These are phyloP conservation scores for Trichophyton schoenleinii DNA, from an alignment of 2,329 filamentous ascomycete species.

Conservation along the genomic window DNA sequence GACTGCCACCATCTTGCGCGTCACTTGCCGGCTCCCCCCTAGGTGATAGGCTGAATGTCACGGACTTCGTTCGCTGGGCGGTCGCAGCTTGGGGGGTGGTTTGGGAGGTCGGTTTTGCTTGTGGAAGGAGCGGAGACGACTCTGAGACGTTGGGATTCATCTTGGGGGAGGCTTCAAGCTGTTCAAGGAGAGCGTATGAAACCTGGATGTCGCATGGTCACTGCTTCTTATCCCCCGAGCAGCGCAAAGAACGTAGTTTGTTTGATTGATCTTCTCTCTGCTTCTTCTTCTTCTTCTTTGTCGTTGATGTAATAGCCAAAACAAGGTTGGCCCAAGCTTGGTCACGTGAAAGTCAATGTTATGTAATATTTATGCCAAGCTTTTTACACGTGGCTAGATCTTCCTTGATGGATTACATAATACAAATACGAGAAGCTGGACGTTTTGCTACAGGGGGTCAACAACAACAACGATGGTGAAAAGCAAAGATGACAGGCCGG, in stretches of 20 bases:
- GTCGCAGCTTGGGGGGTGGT: slow-evolving; percentile 29
- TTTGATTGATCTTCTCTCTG: neutral
- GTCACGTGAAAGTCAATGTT: too few species aligned
- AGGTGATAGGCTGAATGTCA: slow-evolving; percentile 38
- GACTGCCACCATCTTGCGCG: slow-evolving; percentile 28
- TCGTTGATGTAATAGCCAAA: neutral
- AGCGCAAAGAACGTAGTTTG: neutral
- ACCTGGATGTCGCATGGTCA: neutral
- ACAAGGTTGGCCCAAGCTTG: too few species aligned
- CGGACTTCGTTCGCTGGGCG: slow-evolving; percentile 29
- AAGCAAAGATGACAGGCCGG: too few species aligned
- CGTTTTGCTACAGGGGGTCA: too few species aligned
- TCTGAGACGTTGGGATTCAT: slow-evolving; percentile 9
- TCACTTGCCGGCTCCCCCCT: slow-evolving; percentile 34
- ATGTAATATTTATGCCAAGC: too few species aligned
- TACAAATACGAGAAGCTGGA: too few species aligned
- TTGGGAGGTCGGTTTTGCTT: slow-evolving; percentile 5
- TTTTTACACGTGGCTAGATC: too few species aligned
- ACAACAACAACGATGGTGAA: too few species aligned
- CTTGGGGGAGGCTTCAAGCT: neutral
- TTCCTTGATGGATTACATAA: too few species aligned
- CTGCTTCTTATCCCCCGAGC: neutral
- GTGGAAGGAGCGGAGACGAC: slow-evolving; percentile 9
- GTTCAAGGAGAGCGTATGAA: neutral
- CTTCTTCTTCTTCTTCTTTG: too few species aligned